Evolutionary conservation across 2,329 filamentous ascomycete species (phyloP).

Genomic region (Didymellaceae sp.): DNA sequence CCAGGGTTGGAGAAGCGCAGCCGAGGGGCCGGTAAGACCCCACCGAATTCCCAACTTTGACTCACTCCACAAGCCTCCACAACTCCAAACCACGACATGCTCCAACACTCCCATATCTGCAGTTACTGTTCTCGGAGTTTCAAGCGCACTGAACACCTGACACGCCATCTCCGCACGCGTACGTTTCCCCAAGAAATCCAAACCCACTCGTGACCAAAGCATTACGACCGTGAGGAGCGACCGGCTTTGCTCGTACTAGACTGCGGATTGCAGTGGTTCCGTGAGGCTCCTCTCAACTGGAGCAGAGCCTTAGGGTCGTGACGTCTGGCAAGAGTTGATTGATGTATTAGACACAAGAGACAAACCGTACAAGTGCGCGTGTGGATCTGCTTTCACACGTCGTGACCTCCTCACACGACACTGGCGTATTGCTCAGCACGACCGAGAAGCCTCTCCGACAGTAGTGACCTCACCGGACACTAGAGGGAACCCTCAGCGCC

Average conservation of each 20-base stretch:
- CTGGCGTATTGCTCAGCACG: conserved; percentile 39
- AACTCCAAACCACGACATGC: conserved; percentile 26
- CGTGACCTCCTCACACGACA: conserved; percentile 42
- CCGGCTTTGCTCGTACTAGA: too few species aligned
- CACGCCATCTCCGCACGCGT: conserved; percentile 42
- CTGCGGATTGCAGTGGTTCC: too few species aligned
- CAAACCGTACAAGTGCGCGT: conserved; percentile 39
- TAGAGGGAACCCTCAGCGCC: conserved; percentile 1
- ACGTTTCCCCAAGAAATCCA: conserved; percentile 13
- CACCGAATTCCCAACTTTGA: not conserved
- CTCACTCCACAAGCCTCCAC: conserved; percentile 22
- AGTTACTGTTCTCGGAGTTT: conserved; percentile 36
- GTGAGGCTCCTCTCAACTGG: not conserved
- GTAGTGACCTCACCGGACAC: conserved; percentile 13
- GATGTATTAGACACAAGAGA: conserved; percentile 35
- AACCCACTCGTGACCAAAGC: not conserved
- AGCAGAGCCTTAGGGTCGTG: not conserved
- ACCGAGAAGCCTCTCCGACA: conserved; percentile 10
- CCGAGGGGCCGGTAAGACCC: not conserved
- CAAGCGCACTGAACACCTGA: conserved; percentile 42
- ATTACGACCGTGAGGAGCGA: not conserved
- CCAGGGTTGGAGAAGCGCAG: conserved; percentile 8
- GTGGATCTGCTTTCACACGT: conserved; percentile 36
- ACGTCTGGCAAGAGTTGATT: conserved; percentile 19
- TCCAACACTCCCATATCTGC: conserved; percentile 32